These are phyloP conservation scores for Aspergillus pseudoviridinutans DNA, from an alignment of 2,329 filamentous ascomycete species.

Conservation along the genomic window DNA sequence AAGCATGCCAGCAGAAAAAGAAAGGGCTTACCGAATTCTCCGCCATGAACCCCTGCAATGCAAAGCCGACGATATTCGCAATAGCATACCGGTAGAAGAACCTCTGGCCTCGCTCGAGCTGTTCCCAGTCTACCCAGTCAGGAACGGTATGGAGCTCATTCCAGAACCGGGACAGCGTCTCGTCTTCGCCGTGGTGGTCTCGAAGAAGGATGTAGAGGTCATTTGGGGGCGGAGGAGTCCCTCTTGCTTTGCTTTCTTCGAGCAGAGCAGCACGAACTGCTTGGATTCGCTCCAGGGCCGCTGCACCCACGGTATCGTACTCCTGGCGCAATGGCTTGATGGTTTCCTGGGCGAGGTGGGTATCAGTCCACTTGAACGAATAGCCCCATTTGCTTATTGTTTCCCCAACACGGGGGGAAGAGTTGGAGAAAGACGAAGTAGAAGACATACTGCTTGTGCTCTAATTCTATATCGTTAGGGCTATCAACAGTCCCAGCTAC, in stretches of 20 bases:
- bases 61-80: constrained; percentile 18
- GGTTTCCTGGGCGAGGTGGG: constrained; percentile 7
- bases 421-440: neutral
- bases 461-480: neutral
- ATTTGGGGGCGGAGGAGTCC: neutral
- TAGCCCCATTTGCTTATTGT: constrained; percentile 15
- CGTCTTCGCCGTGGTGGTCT: constrained; percentile 54
- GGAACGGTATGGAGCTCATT: constrained; percentile 60
- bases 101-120: constrained; percentile 67
- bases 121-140: constrained; percentile 70
- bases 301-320: constrained; percentile 12
- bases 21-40: constrained; percentile 17
- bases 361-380: constrained; percentile 13
- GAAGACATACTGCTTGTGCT: neutral
- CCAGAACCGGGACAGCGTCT: constrained; percentile 57
- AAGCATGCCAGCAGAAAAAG: neutral
- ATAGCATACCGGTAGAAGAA: constrained; percentile 72
- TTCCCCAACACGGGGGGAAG: constrained; percentile 1
- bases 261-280: constrained; percentile 6
- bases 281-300: constrained; percentile 12
- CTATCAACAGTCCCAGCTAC: neutral
- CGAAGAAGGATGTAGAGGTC: constrained; percentile 61
- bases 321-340: constrained; percentile 14
- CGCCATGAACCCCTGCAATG: constrained; percentile 18
- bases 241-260: constrained; percentile 7